These are phyloP conservation scores for Cryptococcus amylolentus DNA, from an alignment of 1,284 basidiomycete genomes.

Conservation along the genomic window DNA sequence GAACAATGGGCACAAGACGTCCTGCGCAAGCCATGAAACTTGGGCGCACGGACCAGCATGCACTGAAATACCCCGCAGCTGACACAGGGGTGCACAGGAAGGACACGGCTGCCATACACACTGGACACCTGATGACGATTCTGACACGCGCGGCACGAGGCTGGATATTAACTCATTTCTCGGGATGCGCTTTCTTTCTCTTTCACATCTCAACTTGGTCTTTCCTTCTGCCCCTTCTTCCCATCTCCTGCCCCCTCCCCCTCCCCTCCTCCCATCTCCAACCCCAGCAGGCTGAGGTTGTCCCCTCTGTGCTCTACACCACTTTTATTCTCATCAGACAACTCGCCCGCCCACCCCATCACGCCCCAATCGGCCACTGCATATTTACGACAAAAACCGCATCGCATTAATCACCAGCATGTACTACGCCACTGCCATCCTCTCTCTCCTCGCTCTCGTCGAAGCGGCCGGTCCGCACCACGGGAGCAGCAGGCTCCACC, in stretches of 20 bases:
- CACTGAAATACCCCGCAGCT: background rate
- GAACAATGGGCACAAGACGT: no score
- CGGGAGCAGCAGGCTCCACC: conserved; percentile 1
- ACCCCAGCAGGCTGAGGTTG: conserved; percentile 2
- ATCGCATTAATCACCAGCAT: background rate
- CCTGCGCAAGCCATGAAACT: no score
- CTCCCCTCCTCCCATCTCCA: background rate
- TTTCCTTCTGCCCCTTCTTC: background rate
- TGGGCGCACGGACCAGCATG: no score
- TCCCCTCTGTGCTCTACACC: background rate
- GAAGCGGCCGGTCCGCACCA: conserved; percentile 15
- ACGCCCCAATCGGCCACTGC: background rate
- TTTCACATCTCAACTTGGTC: background rate
- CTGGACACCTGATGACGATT: background rate
- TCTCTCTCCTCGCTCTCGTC: conserved; percentile 2
- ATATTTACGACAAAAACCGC: background rate
- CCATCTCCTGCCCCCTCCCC: background rate
- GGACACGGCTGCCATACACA: background rate
- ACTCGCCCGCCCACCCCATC: background rate
- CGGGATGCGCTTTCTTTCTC: background rate
- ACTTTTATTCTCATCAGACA: background rate
- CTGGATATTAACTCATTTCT: background rate
- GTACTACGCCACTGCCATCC: background rate
- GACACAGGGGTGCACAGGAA: background rate
- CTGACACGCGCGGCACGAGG: background rate